Conservation (phyloP, 208 protist species). For the Acanthamoeba divionensis region DNA sequence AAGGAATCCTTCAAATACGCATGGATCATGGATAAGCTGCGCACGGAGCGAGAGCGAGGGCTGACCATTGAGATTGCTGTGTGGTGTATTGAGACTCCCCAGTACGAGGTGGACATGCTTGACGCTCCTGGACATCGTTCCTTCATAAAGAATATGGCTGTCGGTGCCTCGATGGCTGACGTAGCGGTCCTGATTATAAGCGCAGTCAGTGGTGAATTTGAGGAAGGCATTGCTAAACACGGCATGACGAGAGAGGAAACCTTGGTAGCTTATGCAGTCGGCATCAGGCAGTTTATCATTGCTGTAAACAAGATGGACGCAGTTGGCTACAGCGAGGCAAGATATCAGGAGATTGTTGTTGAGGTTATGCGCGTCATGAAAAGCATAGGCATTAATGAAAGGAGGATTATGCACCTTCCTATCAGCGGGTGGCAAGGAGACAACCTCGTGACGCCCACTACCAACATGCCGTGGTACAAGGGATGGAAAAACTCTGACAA, state of each 20-base stretch:
- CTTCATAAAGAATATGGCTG: constrained; percentile 99
- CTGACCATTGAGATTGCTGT: constrained; percentile 98
- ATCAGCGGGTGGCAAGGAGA: constrained; percentile 94
- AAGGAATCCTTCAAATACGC: constrained; percentile 92
- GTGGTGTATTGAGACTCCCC: constrained; percentile 97
- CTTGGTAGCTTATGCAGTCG: constrained; percentile 83
- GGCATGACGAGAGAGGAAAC: constrained; percentile 88
- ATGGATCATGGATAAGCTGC: constrained; percentile 98
- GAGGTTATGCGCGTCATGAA: constrained; percentile 64
- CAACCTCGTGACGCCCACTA: constrained; percentile 87
- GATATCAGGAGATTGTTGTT: constrained; percentile 74
- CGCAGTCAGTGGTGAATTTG: constrained; percentile 79
- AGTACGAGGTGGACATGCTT: constrained; percentile 98
- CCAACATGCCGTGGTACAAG: constrained; percentile 91
- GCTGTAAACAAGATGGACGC: constrained; percentile 91
- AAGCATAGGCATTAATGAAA: constrained; percentile 89
- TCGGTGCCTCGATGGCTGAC: constrained; percentile 88
- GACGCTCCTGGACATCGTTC: constrained; percentile 99
- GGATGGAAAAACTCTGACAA: background rate
- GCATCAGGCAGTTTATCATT: constrained; percentile 87
- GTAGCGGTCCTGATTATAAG: constrained; percentile 86
- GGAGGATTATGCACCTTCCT: constrained; percentile 91
- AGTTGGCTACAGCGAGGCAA: constrained; percentile 86
- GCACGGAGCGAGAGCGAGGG: constrained; percentile 97
- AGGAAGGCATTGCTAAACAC: constrained; percentile 80